Conservation (phyloP, 257 asterid genomes). For the Verbascum thapsus region DNA sequence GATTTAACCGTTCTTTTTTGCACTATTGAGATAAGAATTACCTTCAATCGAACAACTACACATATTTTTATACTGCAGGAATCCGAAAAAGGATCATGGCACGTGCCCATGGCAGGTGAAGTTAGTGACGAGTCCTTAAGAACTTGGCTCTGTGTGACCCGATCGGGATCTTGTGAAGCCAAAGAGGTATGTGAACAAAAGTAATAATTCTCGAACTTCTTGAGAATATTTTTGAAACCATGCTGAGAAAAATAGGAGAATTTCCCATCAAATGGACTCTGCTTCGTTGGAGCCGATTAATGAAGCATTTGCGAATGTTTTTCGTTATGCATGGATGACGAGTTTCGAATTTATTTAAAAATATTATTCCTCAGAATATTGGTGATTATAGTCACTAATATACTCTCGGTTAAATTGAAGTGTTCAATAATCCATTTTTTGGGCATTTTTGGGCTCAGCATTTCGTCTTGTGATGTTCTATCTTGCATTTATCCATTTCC, state of each 20-base stretch:
- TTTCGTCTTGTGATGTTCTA: no score
- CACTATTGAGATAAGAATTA: neutral
- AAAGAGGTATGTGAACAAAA: slow-evolving; percentile 10
- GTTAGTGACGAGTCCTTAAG: slow-evolving; percentile 56
- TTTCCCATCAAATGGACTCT: no score
- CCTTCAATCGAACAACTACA: slow-evolving; percentile 2
- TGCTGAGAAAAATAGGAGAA: no score
- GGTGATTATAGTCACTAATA: neutral
- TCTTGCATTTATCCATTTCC: no score
- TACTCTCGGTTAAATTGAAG: neutral
- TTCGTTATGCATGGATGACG: no score
- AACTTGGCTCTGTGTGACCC: slow-evolving; percentile 74
- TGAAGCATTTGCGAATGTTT: no score
- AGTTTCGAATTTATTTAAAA: no score
- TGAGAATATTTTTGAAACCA: no score
- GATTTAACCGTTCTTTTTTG: no score
- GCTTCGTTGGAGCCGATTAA: no score
- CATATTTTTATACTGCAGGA: slow-evolving; percentile 38
- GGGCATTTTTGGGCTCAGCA: no score
- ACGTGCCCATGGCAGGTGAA: slow-evolving; percentile 72
- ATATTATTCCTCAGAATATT: neutral
- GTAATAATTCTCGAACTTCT: slow-evolving; percentile 10
- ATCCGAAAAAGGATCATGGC: slow-evolving; percentile 84
- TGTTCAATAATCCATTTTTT: no score
- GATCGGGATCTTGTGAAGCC: slow-evolving; percentile 40